Conservation (phyloP, 306 rosid species). For the Malus sylvestris region DNA sequence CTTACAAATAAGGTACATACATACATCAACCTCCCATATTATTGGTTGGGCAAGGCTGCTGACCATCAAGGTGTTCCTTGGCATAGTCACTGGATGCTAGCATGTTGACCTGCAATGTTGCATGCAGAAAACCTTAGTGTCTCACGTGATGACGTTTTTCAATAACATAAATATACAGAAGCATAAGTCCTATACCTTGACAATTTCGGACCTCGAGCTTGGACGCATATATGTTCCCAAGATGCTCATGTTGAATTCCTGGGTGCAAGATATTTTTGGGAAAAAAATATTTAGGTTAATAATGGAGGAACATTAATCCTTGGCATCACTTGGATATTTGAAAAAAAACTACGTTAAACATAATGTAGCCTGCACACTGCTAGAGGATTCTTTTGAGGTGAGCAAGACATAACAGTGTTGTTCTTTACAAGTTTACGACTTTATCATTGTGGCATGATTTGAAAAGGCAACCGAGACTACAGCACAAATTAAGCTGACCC, state of each 20-base stretch:
- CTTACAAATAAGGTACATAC: background rate
- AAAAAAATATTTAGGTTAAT: background rate
- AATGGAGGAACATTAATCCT: background rate
- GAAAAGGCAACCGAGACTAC: no score
- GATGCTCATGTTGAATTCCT: conserved; percentile 83
- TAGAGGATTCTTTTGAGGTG: no score
- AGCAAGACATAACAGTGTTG: no score
- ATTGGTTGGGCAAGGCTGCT: conserved; percentile 32
- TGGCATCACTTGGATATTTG: background rate
- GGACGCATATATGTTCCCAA: conserved; percentile 76
- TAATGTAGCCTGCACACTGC: no score
- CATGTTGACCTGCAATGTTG: conserved; percentile 50
- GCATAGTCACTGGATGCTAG: conserved; percentile 42
- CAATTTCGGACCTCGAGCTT: conserved; percentile 67
- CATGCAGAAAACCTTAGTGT: background rate
- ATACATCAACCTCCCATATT: conserved; percentile 60
- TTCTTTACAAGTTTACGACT: no score
- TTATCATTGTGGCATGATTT: no score
- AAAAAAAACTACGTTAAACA: no score
- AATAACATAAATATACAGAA: background rate
- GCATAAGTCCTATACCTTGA: conserved; percentile 39
- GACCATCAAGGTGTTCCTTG: conserved; percentile 28
- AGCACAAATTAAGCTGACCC: no score
- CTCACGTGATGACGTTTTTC: background rate
- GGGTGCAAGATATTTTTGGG: conserved; percentile 19